Evolutionary conservation across 306 rosid genomes (phyloP), one percentile per base, ranked within the genome.

Genomic region (Malus sylvestris): DNA sequence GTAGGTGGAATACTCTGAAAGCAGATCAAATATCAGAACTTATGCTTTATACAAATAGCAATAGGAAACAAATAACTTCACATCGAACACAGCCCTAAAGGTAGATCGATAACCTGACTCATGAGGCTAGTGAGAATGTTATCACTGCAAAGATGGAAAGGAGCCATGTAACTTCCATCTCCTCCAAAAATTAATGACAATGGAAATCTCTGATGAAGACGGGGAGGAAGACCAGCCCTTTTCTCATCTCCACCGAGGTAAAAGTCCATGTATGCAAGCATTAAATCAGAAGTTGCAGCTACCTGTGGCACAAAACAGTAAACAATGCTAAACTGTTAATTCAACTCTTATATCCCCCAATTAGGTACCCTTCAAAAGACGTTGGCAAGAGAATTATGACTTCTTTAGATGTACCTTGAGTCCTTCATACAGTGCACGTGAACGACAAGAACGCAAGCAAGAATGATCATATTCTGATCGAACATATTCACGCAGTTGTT

Each of bases 191-290:
- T 74, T 75, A 94, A 53, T 35, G 97, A 90, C 87, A 94, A 78
- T 22, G 98, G 98, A 81, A 92, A 86, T 86, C 97, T 82, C 81
- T 90, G 93, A 83, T 77, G 91, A 80, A 92, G 96, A 69, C 71
- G 86, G 68, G 91, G 94, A 78, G 96, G 91, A 83, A 91, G 89
- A 81, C 88, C 96, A 57, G 86, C 67, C 86, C 89, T 89, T 83
- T 94, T 94, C 86, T 94, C 98, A 86, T 94, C 98, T 77, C 98
- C 98, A 18, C 98, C 97, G 33, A 94, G 93, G 88, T 87, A 91
- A 84, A 94, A 90, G 87, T 94, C 98, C 83, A 91, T 73, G 80
- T 91, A 94, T 33, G 92, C 98, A 88, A 94, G 93, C 91, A 94
- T 85, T 70, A 94, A 81, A 87, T 94, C 98, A 70, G 94, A 74